These are phyloP conservation scores for Solanum piurae DNA, from an alignment of 257 asterid genomes.

Conservation along the genomic window DNA sequence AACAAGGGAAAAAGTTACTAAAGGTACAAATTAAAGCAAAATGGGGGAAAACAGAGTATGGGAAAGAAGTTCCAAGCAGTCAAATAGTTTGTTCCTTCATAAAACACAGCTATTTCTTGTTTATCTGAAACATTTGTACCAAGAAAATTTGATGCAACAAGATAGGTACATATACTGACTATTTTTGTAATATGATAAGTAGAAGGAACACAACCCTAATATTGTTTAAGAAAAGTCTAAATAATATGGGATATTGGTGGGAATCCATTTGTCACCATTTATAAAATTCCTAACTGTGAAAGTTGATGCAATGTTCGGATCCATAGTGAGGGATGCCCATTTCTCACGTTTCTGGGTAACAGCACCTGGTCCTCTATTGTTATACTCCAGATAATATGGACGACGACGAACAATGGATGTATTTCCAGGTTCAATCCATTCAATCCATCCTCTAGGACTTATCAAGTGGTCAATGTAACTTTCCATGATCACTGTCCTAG, in stretches of 20 bases:
- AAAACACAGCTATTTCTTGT: background rate
- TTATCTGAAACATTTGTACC: background rate
- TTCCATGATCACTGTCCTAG: background rate
- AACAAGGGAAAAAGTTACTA: background rate
- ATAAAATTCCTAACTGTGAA: background rate
- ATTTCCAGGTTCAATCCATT: background rate
- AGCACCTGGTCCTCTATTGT: background rate
- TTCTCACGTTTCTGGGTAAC: background rate
- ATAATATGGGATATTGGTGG: background rate
- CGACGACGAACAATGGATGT: background rate
- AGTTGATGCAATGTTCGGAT: background rate
- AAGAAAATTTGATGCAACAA: background rate
- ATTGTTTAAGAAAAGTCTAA: background rate
- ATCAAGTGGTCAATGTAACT: background rate
- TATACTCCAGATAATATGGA: background rate
- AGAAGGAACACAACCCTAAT: background rate
- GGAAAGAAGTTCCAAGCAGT: background rate
- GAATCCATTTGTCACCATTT: background rate
- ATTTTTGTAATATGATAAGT: too few relatives aligned
- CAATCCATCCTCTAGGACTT: background rate
- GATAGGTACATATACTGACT: background rate
- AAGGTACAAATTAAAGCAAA: too few relatives aligned
- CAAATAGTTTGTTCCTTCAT: background rate
- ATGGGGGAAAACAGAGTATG: background rate
- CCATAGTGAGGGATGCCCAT: background rate